These are phyloP conservation scores for Sungouiella thailandica DNA, from an alignment of 805 yeast species.

Conservation along the genomic window DNA sequence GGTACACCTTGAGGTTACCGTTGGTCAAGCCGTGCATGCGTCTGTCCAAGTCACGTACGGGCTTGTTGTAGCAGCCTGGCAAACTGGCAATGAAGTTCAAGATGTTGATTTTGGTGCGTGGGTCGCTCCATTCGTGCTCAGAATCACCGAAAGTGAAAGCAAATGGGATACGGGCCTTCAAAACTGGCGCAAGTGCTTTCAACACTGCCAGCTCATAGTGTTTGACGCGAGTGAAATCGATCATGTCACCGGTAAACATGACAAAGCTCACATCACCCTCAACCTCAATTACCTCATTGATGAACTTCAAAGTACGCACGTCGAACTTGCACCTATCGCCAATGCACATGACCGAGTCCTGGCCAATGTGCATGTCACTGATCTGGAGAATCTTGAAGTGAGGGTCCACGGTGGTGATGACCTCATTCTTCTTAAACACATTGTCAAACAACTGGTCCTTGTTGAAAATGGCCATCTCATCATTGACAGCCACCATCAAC, in stretches of 20 bases:
- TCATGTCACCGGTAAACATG: constrained; percentile 38
- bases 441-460: constrained; percentile 11
- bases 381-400: constrained; percentile 33
- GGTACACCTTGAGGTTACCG: constrained; percentile 25
- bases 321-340: constrained; percentile 23
- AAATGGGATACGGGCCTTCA: constrained; percentile 26
- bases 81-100: constrained; percentile 27
- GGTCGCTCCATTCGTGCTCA: constrained; percentile 14
- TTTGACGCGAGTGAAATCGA: constrained; percentile 22
- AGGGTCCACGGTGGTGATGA: constrained; percentile 11
- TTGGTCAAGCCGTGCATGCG: constrained; percentile 34
- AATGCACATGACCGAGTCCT: constrained; percentile 20
- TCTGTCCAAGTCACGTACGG: constrained; percentile 9
- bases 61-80: constrained; percentile 32
- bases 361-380: constrained; percentile 37
- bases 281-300: constrained; percentile 18
- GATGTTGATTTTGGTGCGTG: constrained; percentile 13
- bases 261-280: constrained; percentile 32
- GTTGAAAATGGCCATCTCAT: constrained; percentile 10
- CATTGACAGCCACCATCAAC: constrained; percentile 14
- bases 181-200: constrained; percentile 30
- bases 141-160: constrained; percentile 37
- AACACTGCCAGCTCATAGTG: constrained; percentile 27
- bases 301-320: constrained; percentile 25
- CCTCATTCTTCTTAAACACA: constrained; percentile 12